Evolutionary conservation across 2,329 filamentous ascomycete species (phyloP), one percentile per base, ranked within the genome.

Genomic region (Diaporthe citrichinensis): DNA sequence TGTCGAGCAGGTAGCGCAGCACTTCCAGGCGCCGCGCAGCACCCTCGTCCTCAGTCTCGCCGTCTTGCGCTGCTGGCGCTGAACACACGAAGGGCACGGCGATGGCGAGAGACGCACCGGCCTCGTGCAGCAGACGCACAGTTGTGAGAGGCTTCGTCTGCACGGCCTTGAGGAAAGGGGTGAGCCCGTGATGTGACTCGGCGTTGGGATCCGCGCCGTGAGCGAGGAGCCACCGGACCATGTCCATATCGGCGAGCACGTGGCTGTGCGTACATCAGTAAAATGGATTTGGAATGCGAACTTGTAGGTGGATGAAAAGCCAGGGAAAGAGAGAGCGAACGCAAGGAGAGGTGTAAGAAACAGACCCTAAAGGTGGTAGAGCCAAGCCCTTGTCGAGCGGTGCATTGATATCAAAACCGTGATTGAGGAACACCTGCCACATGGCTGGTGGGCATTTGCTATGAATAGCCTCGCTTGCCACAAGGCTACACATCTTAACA

Each of bases 311-410:
- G n/a, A 53, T 23, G 20, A 23, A 49, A 14, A 23, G 20, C 44
- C 2, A 23, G 20, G 20, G 7, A 23, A 9, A 23, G 0, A 9
- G 1, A 23, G 9, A 23, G 2, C 6, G 4, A 12, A 14, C 12
- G 51, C n/a, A 17, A 53, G n/a, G 5, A 25, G 0, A 28, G 28
- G 1, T 8, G 12, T 25, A 53, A 25, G 51, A 14, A 28, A 53
- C 51, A 53, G 51, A 53, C 51, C 51, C 51, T 53, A 53, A 15
- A 53, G 51, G 51, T 53, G 51, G 51, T 53, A 53, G 51, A 53
- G 51, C 51, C 51, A 28, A 28, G 51, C 51, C 51, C 4, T 53
- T 53, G 51, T 53, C 51, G n/a, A 53, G 51, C 12, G 51, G 51
- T 8, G 12, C 51, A 28, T 53, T 53, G n/a, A 53, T 28, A 25